Conservation (phyloP, 805 yeast species). For the Saccharomycopsis malanga region DNA sequence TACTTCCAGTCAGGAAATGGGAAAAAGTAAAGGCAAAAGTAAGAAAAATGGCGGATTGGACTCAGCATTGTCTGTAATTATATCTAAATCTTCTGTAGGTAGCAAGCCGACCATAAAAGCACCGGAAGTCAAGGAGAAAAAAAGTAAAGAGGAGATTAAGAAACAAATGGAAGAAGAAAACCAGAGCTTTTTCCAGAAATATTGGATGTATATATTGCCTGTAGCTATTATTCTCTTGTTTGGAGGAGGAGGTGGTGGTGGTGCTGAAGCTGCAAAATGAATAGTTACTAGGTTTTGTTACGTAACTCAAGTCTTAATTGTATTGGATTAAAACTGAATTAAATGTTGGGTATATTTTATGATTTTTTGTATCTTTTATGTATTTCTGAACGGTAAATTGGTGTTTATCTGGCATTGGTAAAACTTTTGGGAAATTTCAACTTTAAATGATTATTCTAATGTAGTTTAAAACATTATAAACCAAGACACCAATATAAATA, state of each 20-base stretch:
- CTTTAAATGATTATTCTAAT: too few relatives aligned
- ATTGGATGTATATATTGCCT: conserved; percentile 21
- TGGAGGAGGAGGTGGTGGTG: conserved; percentile 16
- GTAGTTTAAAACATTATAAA: too few relatives aligned
- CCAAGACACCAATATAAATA: too few relatives aligned
- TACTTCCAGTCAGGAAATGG: background rate
- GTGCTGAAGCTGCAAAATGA: too few relatives aligned
- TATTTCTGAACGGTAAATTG: too few relatives aligned
- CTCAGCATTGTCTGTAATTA: background rate
- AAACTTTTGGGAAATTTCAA: too few relatives aligned
- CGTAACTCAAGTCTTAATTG: too few relatives aligned
- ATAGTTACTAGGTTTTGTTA: too few relatives aligned
- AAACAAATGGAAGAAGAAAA: conserved; percentile 6
- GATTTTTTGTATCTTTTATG: too few relatives aligned
- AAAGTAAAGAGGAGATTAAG: conserved; percentile 1
- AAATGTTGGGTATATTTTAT: too few relatives aligned
- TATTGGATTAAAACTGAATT: too few relatives aligned
- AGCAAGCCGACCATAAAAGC: conserved; percentile 7
- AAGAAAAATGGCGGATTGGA: background rate
- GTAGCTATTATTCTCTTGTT: conserved; percentile 14
- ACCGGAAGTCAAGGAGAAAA: conserved; percentile 2
- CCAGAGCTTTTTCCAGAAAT: conserved; percentile 20
- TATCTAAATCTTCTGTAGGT: conserved; percentile 2
- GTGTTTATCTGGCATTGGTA: too few relatives aligned
- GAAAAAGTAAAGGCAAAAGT: background rate